A percentile compares a stretch with the other conserved stretches of the same genome.
phyloP scores from a whole-genome alignment of 352 stramenopile species.

The Pythium phragmitis region DNA sequence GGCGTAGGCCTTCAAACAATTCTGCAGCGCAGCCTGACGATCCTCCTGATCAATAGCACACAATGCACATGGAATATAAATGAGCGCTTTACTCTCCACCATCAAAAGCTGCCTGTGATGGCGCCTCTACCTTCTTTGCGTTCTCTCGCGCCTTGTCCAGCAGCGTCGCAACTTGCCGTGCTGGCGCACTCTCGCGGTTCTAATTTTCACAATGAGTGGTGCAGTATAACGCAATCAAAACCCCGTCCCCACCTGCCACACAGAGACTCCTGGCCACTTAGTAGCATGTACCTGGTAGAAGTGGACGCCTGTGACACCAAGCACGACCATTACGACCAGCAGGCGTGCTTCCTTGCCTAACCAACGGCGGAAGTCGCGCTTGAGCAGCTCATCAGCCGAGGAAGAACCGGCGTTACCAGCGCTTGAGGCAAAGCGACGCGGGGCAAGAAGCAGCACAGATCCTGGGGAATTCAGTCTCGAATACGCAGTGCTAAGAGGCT shows the following conservation, averaged over 20 bases:
- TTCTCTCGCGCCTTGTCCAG: conserved; percentile 52
- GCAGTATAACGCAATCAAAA: not conserved
- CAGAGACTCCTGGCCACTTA: not conserved
- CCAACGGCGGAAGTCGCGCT: conserved; percentile 66
- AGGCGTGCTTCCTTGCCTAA: conserved; percentile 49
- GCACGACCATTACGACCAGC: conserved; percentile 41
- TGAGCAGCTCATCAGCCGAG: conserved; percentile 44
- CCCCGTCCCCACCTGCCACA: not conserved
- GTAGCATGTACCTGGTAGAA: conserved; percentile 55
- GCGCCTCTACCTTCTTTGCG: conserved; percentile 36
- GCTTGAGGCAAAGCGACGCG: conserved; percentile 12
- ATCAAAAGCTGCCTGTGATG: not conserved
- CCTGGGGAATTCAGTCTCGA: too few relatives aligned
- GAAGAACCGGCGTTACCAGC: not conserved
- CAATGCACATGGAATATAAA: not conserved
- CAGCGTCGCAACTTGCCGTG: conserved; percentile 50
- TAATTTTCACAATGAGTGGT: conserved; percentile 7
- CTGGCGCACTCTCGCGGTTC: conserved; percentile 61
- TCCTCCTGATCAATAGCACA: conserved; percentile 30
- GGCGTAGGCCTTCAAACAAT: conserved; percentile 67
- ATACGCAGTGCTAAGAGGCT: not conserved
- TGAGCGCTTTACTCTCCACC: not conserved
- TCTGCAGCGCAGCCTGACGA: conserved; percentile 51
- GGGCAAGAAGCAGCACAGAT: not conserved
- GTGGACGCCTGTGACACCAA: conserved; percentile 52